Evolutionary conservation across 306 rosid genomes (phyloP).

Genomic region (Lablab purpureus): DNA sequence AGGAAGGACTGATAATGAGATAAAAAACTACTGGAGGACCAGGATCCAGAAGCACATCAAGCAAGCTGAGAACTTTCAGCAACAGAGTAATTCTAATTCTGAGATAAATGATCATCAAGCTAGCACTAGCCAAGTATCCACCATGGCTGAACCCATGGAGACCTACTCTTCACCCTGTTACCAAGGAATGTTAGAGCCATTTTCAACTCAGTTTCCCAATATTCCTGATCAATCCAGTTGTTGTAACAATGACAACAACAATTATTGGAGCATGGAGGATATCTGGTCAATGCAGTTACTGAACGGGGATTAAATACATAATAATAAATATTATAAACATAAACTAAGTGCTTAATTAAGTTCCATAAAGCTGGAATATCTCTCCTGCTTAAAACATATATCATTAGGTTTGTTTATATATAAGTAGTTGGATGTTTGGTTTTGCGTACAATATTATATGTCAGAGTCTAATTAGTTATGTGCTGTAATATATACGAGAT

Average conservation of each 20-base stretch:
- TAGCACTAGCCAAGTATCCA: slow-evolving; percentile 57
- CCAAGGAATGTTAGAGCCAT: slow-evolving; percentile 43
- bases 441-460: slow-evolving; percentile 19
- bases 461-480: slow-evolving; percentile 25
- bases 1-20: slow-evolving; percentile 55
- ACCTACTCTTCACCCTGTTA: slow-evolving; percentile 44
- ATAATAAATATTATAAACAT: not conserved
- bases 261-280: slow-evolving; percentile 82
- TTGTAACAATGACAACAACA: slow-evolving; percentile 38
- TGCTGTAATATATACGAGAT: slow-evolving; percentile 48
- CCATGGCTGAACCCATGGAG: slow-evolving; percentile 55
- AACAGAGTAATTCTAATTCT: slow-evolving; percentile 46
- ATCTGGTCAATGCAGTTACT: slow-evolving; percentile 85
- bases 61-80: slow-evolving; percentile 59
- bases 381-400: not conserved
- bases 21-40: slow-evolving; percentile 94
- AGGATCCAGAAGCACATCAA: slow-evolving; percentile 87
- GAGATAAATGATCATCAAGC: slow-evolving; percentile 50
- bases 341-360: slow-evolving; percentile 18
- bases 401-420: slow-evolving; percentile 50
- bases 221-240: slow-evolving; percentile 36
- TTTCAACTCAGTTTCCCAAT: slow-evolving; percentile 39
- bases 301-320: slow-evolving; percentile 53
- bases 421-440: slow-evolving; percentile 38
- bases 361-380: not conserved